Conservation (phyloP, 1,284 basidiomycete genomes). For the Marasmius sp. region DNA sequence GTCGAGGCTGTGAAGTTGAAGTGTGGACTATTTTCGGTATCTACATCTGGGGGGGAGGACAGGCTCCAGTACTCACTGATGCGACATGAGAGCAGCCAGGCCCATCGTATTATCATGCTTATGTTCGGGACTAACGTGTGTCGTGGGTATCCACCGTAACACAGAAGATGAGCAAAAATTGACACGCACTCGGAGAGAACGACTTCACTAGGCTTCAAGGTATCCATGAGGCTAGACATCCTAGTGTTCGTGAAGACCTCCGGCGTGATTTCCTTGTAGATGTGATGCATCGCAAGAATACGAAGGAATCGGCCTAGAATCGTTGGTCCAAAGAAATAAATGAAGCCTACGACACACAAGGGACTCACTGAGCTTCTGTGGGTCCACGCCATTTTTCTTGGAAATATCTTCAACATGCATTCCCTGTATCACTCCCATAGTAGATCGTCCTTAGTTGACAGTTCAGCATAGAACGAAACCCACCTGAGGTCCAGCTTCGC, state of each 20-base stretch:
- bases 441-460: background rate
- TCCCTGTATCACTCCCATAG: constrained; percentile 11
- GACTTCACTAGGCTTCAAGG: constrained; percentile 20
- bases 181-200: constrained; percentile 15
- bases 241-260: constrained; percentile 31
- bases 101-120: constrained; percentile 23
- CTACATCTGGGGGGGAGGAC: background rate
- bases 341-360: background rate
- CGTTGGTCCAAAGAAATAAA: background rate
- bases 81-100: constrained; percentile 15
- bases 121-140: constrained; percentile 15
- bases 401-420: constrained; percentile 28
- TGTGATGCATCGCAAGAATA: constrained; percentile 26
- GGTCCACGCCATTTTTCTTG: constrained; percentile 16
- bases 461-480: background rate
- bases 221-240: constrained; percentile 26
- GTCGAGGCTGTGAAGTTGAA: constrained; percentile 22
- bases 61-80: constrained; percentile 13
- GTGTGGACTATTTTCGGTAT: background rate
- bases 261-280: constrained; percentile 27
- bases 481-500: constrained; percentile 33
- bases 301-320: constrained; percentile 23
- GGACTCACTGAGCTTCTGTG: constrained; percentile 25
- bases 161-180: background rate
- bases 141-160: background rate